Percentiles rank a stretch among this genome's conserved stretches.
Evolutionary conservation across 108 stramenopile genomes (phyloP).

Genomic region (Fragilaria radians): DNA sequence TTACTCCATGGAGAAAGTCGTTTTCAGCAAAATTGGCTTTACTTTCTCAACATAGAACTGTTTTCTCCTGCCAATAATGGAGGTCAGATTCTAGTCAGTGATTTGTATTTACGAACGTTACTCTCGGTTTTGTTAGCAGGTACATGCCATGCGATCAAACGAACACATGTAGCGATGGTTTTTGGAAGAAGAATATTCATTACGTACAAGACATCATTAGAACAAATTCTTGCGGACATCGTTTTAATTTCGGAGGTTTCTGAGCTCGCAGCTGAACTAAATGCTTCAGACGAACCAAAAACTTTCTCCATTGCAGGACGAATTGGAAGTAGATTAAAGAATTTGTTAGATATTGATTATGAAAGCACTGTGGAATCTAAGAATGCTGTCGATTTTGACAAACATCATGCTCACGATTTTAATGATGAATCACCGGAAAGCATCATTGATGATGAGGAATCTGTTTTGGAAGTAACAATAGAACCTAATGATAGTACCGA

Average conservation of each 20-base stretch:
- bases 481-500: conserved; percentile 1
- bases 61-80: conserved; percentile 34
- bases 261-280: conserved; percentile 26
- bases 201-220: conserved; percentile 45
- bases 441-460: neutral
- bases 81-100: conserved; percentile 38
- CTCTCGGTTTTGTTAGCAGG: conserved; percentile 56
- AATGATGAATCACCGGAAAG: conserved; percentile 1
- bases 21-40: conserved; percentile 51
- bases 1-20: conserved; percentile 44
- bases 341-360: neutral
- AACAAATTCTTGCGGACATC: conserved; percentile 40
- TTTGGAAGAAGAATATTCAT: conserved; percentile 43
- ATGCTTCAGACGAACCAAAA: neutral
- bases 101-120: conserved; percentile 49
- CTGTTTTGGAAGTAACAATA: neutral
- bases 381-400: neutral
- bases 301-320: neutral
- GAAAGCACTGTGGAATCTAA: neutral
- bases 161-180: conserved; percentile 56
- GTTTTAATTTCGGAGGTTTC: conserved; percentile 55
- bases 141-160: conserved; percentile 46
- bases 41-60: conserved; percentile 50
- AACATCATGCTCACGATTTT: neutral
- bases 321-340: neutral